A percentile compares a stretch with the other conserved stretches of the same genome.
These are phyloP conservation scores for Thielaviopsis populi DNA, from an alignment of 2,329 filamentous ascomycete genomes.

Conservation along the genomic window DNA sequence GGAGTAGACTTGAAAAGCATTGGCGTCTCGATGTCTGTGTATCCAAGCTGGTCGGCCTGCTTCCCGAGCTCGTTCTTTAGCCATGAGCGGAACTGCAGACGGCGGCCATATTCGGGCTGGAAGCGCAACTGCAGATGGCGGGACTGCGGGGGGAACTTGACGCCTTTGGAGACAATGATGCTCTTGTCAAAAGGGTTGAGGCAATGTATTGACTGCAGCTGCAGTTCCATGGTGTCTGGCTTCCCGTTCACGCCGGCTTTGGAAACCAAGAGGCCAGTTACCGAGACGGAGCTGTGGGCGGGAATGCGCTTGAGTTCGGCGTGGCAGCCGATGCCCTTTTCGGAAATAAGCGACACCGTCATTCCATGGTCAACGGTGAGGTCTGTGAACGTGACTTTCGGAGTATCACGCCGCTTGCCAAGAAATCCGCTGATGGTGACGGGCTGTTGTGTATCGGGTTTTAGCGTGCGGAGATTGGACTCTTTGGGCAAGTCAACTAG, in stretches of 20 bases:
- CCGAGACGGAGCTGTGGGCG: constrained; percentile 37
- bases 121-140: constrained; percentile 79
- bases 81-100: constrained; percentile 55
- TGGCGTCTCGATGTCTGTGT: constrained; percentile 78
- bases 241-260: constrained; percentile 20
- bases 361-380: constrained; percentile 27
- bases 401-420: constrained; percentile 50
- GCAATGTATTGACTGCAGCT: constrained; percentile 39
- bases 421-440: constrained; percentile 52
- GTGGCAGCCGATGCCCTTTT: constrained; percentile 26
- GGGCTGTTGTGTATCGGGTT: constrained; percentile 11
- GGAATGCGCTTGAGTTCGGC: constrained; percentile 31
- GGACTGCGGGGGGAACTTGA: constrained; percentile 56
- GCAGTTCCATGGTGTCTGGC: constrained; percentile 18
- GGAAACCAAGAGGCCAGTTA: constrained; percentile 27
- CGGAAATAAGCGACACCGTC: constrained; percentile 26
- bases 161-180: constrained; percentile 60
- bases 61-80: constrained; percentile 39
- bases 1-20: constrained; percentile 94
- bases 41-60: constrained; percentile 41
- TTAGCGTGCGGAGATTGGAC: constrained; percentile 5
- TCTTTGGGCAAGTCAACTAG: constrained; percentile 13
- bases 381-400: constrained; percentile 56
- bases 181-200: constrained; percentile 62
- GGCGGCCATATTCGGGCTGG: constrained; percentile 47